A percentile compares a stretch with the other conserved stretches of the same genome.
phyloP scores from a whole-genome alignment of 371 early-diverging fungal genomes.

The Mucor velutinosus region DNA sequence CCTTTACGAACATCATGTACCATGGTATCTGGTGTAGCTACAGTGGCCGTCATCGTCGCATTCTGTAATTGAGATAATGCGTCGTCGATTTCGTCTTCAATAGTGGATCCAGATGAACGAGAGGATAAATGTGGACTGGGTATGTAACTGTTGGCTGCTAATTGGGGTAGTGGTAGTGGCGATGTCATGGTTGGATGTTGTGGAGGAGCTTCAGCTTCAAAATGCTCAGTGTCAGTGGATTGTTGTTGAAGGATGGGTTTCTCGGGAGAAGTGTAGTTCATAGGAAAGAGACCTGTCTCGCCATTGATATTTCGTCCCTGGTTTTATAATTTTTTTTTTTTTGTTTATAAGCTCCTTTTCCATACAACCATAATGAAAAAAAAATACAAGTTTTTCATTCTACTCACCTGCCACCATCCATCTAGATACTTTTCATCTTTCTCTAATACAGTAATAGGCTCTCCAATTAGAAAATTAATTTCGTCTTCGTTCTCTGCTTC shows the following conservation, averaged over 20 bases:
- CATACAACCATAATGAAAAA: neutral
- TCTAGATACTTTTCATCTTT: slow-evolving; percentile 80
- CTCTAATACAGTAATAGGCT: slow-evolving; percentile 75
- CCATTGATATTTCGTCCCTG: slow-evolving; percentile 64
- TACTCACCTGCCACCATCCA: slow-evolving; percentile 85
- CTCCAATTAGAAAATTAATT: slow-evolving; percentile 68
- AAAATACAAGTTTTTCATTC: neutral
- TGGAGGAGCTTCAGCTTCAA: neutral
- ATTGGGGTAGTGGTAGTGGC: neutral
- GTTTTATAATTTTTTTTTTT: neutral
- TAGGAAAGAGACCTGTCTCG: slow-evolving; percentile 76
- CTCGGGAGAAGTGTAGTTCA: slow-evolving; percentile 60
- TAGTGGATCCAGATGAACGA: slow-evolving; percentile 23
- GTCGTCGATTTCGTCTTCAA: slow-evolving; percentile 37
- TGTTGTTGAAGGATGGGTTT: slow-evolving; percentile 18
- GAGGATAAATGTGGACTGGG: slow-evolving; percentile 20
- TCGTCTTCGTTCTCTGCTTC: slow-evolving; percentile 80
- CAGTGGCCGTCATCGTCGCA: neutral
- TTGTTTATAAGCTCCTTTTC: neutral
- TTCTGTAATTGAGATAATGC: slow-evolving; percentile 29
- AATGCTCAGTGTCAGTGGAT: neutral
- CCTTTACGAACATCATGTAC: neutral
- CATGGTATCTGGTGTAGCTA: neutral
- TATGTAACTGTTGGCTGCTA: slow-evolving; percentile 5
- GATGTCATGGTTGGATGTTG: neutral